These are phyloP conservation scores for Hypomontagnella submonticulosa DNA, from an alignment of 495 filamentous ascomycete genomes.

Conservation along the genomic window DNA sequence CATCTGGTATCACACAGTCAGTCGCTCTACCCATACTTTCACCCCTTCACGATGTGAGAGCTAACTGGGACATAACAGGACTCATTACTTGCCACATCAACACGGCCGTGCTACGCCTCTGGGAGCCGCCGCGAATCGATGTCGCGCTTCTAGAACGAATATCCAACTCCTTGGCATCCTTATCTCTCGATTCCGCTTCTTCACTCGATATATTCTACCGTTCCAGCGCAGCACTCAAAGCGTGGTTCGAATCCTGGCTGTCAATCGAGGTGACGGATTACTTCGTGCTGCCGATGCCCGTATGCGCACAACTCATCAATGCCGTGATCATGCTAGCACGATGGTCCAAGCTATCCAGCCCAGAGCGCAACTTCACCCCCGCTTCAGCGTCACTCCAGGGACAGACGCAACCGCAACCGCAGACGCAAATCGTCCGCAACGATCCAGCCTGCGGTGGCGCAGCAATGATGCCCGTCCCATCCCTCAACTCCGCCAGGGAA, in stretches of 20 bases:
- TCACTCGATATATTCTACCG: conserved; percentile 50
- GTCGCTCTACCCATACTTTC: background rate
- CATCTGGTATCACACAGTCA: conserved; percentile 40
- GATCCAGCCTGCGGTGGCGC: conserved; percentile 28
- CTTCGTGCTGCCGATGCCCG: conserved; percentile 51
- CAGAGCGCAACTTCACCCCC: conserved; percentile 8
- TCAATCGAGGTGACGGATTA: conserved; percentile 52
- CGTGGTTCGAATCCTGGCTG: conserved; percentile 57
- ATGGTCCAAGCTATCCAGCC: conserved; percentile 48
- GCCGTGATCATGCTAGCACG: conserved; percentile 52
- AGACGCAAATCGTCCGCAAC: conserved; percentile 1
- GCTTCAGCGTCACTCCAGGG: too few relatives aligned
- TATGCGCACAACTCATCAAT: conserved; percentile 54
- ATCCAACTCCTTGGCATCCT: conserved; percentile 49
- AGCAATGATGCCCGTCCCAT: conserved; percentile 3
- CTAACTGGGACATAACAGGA: conserved; percentile 22
- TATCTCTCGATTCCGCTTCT: conserved; percentile 43
- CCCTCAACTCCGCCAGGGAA: conserved; percentile 9
- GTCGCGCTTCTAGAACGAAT: conserved; percentile 42
- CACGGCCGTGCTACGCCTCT: conserved; percentile 41
- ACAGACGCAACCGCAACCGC: background rate
- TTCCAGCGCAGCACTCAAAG: conserved; percentile 47
- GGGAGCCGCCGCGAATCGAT: conserved; percentile 46
- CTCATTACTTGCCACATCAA: conserved; percentile 43
- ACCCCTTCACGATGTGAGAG: background rate